These are phyloP conservation scores for Alternaria hordeiaustralica DNA, from an alignment of 2,329 filamentous ascomycete genomes.

Conservation along the genomic window DNA sequence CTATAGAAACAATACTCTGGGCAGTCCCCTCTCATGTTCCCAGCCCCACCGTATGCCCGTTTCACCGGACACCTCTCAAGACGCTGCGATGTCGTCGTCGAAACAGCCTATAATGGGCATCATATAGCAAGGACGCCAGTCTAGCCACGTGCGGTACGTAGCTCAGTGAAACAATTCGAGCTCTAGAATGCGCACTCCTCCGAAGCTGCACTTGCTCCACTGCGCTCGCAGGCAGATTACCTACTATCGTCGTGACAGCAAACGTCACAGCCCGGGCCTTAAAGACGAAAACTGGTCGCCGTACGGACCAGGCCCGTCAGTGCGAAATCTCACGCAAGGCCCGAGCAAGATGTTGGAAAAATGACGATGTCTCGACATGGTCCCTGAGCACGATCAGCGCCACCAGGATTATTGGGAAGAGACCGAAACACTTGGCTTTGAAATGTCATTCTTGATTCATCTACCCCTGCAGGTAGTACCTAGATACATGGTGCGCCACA, in stretches of 20 bases:
- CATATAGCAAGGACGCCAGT: conserved; percentile 16
- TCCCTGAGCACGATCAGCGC: conserved; percentile 6
- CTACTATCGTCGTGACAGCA: conserved; percentile 9
- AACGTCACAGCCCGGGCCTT: conserved; percentile 3
- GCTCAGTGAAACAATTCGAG: conserved; percentile 6
- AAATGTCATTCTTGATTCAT: conserved; percentile 32
- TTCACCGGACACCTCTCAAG: conserved; percentile 15
- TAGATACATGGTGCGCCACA: conserved; percentile 34
- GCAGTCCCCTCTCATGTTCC: conserved; percentile 4
- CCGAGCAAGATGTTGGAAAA: neutral
- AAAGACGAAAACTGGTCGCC: neutral
- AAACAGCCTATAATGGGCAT: conserved; percentile 29
- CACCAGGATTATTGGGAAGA: conserved; percentile 16
- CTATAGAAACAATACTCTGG: conserved; percentile 12
- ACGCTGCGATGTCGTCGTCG: conserved; percentile 27
- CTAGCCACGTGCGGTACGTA: conserved; percentile 5
- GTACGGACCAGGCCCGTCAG: neutral
- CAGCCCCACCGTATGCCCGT: conserved; percentile 17
- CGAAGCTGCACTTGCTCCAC: neutral
- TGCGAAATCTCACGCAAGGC: neutral
- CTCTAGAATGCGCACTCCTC: neutral
- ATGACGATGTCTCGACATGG: conserved; percentile 9
- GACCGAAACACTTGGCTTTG: conserved; percentile 8
- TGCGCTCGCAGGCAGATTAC: neutral
- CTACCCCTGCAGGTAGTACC: conserved; percentile 27